Base-by-base conservation (phyloP, 2,329 filamentous ascomycete genomes). In the Aspergillus fumigatiaffinis region DNA sequence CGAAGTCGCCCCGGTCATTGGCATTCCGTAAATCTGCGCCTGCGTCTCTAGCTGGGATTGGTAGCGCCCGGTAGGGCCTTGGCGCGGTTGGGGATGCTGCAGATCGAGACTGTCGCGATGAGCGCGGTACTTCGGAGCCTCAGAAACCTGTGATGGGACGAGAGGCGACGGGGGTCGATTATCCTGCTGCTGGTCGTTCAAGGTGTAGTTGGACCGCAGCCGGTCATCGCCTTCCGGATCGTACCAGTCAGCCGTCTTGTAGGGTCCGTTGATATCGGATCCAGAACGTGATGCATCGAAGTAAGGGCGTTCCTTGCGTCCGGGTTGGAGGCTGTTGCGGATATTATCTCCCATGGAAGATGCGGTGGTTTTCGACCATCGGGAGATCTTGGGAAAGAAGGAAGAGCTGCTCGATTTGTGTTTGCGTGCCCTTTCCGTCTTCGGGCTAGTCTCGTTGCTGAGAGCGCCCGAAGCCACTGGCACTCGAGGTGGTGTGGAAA, bases 291-390 rank as follows among this genome's bases (percentile, higher is more conserved):
- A 96, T 73, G 82, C 75, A 70, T 84, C 73, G 63, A 82, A 82
- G 76, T 86, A 73, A 74, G 87, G 76, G 79, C 87, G 73, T 80
- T 86, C 76, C 79, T 87, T 76, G 50, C 81, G 80, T 48, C 80
- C 81, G 28, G 71, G 69, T 54, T 79, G 77, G 49, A 74, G 73
- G 66, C 86, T 90, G 66, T 84, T 85, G 44, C 88, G 85, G 72
- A 92, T 89, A 44, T 88, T 89, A 65, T 89, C 88, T 48, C 90
- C 87, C 47, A 92, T 86, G 59, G 91, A 96, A 0, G 92, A 96
- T 3, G 92, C 85, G 0, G 94, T 99, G 2, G 93, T 97, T 77
- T 95, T 94, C 0, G 93, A 97, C 94, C 94, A 99, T 47, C 94
- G 86, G 5, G 94, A 97, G 61, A 96, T 92, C 78, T 96, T 97